Conservation (phyloP, 2,329 filamentous ascomycete species). For the Lasiodiplodia hormozganensis region DNA sequence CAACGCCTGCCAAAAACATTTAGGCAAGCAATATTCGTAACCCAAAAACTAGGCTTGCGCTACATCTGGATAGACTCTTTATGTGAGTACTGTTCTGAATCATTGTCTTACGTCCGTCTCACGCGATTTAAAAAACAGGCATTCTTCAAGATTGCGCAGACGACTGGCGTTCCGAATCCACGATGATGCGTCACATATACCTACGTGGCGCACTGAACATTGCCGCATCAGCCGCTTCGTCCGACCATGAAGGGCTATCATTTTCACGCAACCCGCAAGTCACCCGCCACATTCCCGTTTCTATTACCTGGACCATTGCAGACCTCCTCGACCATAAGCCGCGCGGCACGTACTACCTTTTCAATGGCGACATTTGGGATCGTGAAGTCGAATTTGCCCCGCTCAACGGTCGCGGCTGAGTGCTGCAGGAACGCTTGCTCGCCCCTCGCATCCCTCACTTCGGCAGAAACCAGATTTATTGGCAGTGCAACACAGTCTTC, state of each 20-base stretch:
- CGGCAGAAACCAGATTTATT: slow-evolving; percentile 32
- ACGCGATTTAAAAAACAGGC: background rate
- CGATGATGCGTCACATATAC: slow-evolving; percentile 31
- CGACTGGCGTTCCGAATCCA: slow-evolving; percentile 31
- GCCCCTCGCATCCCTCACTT: slow-evolving; percentile 31
- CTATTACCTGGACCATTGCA: background rate
- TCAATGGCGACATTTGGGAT: background rate
- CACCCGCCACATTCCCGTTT: background rate
- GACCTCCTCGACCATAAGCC: background rate
- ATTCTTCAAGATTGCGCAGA: slow-evolving; percentile 31
- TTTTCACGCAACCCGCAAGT: background rate
- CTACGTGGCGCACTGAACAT: slow-evolving; percentile 29
- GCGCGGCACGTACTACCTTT: background rate
- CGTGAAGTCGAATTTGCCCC: slow-evolving; percentile 29
- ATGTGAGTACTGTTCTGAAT: slow-evolving; percentile 12
- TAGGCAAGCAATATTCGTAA: slow-evolving; percentile 45
- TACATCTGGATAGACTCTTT: slow-evolving; percentile 47
- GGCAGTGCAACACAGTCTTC: slow-evolving; percentile 29
- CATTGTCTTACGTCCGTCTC: background rate
- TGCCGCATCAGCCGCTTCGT: slow-evolving; percentile 27
- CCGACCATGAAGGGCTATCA: background rate
- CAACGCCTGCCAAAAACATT: slow-evolving; percentile 38
- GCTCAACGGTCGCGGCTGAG: slow-evolving; percentile 34
- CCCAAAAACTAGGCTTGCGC: slow-evolving; percentile 43
- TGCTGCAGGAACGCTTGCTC: slow-evolving; percentile 35